phyloP scores from a whole-genome alignment of 345 rosid genomes.

The Eucalyptus dawsonii region DNA sequence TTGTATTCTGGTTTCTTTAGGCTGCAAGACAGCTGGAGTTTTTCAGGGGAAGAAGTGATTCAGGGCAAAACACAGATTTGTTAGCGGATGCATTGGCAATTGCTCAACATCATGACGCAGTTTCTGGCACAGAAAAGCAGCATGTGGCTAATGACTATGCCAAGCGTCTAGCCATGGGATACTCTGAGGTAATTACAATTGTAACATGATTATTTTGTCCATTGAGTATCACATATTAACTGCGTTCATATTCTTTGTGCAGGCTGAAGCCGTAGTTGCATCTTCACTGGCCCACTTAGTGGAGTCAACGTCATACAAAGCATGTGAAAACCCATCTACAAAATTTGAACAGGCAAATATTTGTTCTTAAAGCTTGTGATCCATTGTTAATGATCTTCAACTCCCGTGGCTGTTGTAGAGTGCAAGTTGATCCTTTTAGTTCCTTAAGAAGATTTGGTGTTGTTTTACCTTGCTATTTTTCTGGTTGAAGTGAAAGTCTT shows the following conservation, averaged over 20 bases:
- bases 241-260: neutral
- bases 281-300: constrained; percentile 65
- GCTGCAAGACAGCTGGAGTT: constrained; percentile 93
- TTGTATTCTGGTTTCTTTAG: constrained; percentile 11
- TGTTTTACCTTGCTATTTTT: neutral
- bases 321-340: constrained; percentile 15
- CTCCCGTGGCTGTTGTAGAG: neutral
- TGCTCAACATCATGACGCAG: constrained; percentile 98
- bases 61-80: constrained; percentile 64
- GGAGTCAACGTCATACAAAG: constrained; percentile 16
- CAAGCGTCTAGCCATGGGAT: constrained; percentile 79
- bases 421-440: neutral
- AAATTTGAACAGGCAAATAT: constrained; percentile 68
- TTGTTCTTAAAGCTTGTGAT: neutral
- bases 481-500: neutral
- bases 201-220: neutral
- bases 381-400: neutral
- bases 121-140: constrained; percentile 83
- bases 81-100: constrained; percentile 89
- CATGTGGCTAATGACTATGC: constrained; percentile 95
- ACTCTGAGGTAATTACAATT: constrained; percentile 46
- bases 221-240: neutral
- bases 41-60: constrained; percentile 55
- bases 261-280: constrained; percentile 84
- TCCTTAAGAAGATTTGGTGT: neutral